A percentile compares a stretch with the other conserved stretches of the same genome.
Evolutionary conservation across 2,329 filamentous ascomycete species (phyloP).

Genomic region (Acephala macrosclerotiorum): DNA sequence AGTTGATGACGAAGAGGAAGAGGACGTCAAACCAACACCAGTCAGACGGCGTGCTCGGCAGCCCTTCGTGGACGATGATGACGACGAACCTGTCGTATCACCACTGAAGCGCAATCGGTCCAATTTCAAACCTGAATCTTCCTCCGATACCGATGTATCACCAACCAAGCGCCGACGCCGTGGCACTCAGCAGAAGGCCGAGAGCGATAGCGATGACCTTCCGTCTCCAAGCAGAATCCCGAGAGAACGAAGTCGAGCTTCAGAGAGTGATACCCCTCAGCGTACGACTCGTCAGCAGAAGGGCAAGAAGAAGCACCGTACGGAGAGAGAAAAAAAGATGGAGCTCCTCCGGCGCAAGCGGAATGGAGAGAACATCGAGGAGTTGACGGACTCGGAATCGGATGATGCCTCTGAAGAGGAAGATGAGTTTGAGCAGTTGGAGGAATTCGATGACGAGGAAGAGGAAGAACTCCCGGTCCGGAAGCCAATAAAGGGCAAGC

Average conservation of each 20-base stretch:
- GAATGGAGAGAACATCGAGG: conserved; percentile 49
- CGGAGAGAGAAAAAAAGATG: conserved; percentile 50
- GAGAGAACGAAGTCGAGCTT: background rate
- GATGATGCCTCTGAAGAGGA: conserved; percentile 25
- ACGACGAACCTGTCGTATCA: conserved; percentile 28
- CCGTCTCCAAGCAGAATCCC: conserved; percentile 14
- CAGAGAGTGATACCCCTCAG: conserved; percentile 21
- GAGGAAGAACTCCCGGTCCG: conserved; percentile 24
- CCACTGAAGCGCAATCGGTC: conserved; percentile 29
- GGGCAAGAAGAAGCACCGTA: conserved; percentile 41
- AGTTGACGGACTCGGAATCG: conserved; percentile 48
- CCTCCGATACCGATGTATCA: conserved; percentile 26
- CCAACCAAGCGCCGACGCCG: conserved; percentile 29
- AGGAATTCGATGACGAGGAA: conserved; percentile 57
- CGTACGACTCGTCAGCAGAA: conserved; percentile 35
- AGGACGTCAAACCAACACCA: conserved; percentile 32
- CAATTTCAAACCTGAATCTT: conserved; percentile 14
- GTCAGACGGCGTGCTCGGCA: conserved; percentile 22
- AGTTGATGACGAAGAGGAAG: conserved; percentile 5
- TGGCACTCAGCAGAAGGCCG: background rate
- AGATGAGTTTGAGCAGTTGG: conserved; percentile 44
- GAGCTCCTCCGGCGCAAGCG: conserved; percentile 50
- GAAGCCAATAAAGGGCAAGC: conserved; percentile 8
- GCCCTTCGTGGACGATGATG: conserved; percentile 18
- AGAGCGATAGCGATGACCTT: conserved; percentile 19